Conservation (phyloP, 345 rosid genomes). For the Ricinus communis region DNA sequence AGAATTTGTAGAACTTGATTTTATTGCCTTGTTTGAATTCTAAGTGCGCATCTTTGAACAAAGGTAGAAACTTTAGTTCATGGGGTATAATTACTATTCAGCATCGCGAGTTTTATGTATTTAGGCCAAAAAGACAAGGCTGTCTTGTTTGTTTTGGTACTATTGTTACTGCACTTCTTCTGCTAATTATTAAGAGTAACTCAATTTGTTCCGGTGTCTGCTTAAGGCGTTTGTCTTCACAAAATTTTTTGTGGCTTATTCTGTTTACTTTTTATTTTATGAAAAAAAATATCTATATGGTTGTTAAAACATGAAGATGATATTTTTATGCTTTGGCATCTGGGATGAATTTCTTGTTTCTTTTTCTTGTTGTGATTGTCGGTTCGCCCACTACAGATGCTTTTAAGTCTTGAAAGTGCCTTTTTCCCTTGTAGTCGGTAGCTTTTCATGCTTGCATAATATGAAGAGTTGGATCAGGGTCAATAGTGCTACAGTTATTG, state of each 20-base stretch:
- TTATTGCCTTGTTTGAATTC: constrained; percentile 2
- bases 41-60: neutral
- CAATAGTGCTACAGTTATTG: neutral
- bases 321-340: constrained; percentile 9
- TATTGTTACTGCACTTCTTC: neutral
- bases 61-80: neutral
- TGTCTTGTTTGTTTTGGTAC: neutral
- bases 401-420: constrained; percentile 14
- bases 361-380: neutral
- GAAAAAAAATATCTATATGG: too few relatives aligned
- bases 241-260: neutral
- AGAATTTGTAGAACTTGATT: neutral
- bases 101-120: neutral
- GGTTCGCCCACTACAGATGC: constrained; percentile 10
- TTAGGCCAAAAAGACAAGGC: neutral
- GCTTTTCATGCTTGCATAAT: neutral
- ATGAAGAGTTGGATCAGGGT: constrained; percentile 8
- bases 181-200: neutral
- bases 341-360: neutral
- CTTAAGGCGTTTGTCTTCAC: neutral
- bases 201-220: neutral
- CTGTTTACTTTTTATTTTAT: too few relatives aligned
- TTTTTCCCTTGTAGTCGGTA: constrained; percentile 2
- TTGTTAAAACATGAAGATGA: neutral
- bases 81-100: neutral